These are phyloP conservation scores for Fusarium sp. DNA, from an alignment of 2,329 filamentous ascomycete species.

Conservation along the genomic window DNA sequence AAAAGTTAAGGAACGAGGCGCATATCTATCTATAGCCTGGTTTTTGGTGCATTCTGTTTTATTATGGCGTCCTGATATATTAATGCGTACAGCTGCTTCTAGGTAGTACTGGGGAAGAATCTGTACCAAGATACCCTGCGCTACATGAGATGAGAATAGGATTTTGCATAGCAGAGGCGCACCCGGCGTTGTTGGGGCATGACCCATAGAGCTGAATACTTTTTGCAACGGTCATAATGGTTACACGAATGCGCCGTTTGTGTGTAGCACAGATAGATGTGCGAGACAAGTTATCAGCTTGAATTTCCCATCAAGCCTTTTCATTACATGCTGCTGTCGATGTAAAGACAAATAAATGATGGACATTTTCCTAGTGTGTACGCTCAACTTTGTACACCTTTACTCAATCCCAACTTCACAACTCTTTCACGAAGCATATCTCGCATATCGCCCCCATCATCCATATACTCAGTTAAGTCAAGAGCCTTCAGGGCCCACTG, in stretches of 20 bases:
- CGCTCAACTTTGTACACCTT: not conserved
- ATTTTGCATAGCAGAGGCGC: slow-evolving; percentile 37
- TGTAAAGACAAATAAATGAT: not conserved
- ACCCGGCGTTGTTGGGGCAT: slow-evolving; percentile 38
- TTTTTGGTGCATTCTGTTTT: slow-evolving; percentile 28
- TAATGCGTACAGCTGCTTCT: slow-evolving; percentile 20
- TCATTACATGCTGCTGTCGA: not conserved
- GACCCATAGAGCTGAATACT: slow-evolving; percentile 35
- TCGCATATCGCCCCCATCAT: slow-evolving; percentile 66
- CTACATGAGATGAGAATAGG: slow-evolving; percentile 36
- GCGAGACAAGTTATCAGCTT: slow-evolving; percentile 20
- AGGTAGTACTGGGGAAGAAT: slow-evolving; percentile 12
- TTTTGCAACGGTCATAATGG: slow-evolving; percentile 31
- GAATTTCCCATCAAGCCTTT: not conserved
- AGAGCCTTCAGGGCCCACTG: slow-evolving; percentile 75
- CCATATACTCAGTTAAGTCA: slow-evolving; percentile 69
- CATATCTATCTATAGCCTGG: slow-evolving; percentile 14
- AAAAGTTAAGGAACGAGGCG: slow-evolving; percentile 34
- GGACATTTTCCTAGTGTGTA: not conserved
- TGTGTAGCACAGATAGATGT: slow-evolving; percentile 6
- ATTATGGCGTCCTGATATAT: slow-evolving; percentile 23
- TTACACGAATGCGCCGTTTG: slow-evolving; percentile 25
- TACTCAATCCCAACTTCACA: slow-evolving; percentile 53
- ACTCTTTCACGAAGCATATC: slow-evolving; percentile 60
- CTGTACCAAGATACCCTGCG: slow-evolving; percentile 36